A percentile compares a stretch with the other conserved stretches of the same genome.
Evolutionary conservation across 306 rosid genomes (phyloP).

Genomic region (Potentilla sterilis): DNA sequence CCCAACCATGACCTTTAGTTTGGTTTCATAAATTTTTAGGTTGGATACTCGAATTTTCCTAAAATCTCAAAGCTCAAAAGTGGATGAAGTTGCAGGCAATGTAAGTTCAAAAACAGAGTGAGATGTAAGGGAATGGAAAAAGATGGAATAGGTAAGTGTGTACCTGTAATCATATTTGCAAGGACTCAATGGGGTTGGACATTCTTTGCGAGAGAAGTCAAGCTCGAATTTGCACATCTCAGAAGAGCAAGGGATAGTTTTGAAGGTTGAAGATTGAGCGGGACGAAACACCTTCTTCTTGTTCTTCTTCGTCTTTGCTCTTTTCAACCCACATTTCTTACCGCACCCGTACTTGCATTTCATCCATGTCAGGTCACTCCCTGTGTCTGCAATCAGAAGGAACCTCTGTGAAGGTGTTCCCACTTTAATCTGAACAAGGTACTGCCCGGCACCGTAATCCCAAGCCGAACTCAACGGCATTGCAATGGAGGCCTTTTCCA

Average conservation of each 20-base stretch:
- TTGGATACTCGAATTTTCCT: neutral
- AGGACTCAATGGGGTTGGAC: conserved; percentile 50
- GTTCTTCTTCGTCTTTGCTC: neutral
- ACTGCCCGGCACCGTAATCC: conserved; percentile 55
- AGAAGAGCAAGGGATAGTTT: conserved; percentile 42
- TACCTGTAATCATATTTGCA: conserved; percentile 73
- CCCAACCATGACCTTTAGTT: conserved; percentile 31
- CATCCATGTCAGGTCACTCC: conserved; percentile 78
- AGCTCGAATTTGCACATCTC: conserved; percentile 42
- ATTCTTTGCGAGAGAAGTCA: conserved; percentile 34
- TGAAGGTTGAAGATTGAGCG: conserved; percentile 45
- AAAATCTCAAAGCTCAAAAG: neutral
- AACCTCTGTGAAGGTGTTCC: conserved; percentile 64
- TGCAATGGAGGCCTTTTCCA: conserved; percentile 18
- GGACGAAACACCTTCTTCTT: conserved; percentile 39
- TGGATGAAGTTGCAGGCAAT: neutral
- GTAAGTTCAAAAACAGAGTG: neutral
- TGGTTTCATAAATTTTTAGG: neutral
- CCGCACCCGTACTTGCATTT: conserved; percentile 37
- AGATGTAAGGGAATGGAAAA: neutral
- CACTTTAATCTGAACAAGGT: conserved; percentile 52
- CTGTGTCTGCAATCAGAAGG: conserved; percentile 66
- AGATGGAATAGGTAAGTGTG: neutral
- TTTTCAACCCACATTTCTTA: neutral
- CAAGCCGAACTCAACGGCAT: conserved; percentile 51